Evolutionary conservation across 2,329 filamentous ascomycete genomes (phyloP).

Genomic region (Talaromyces piceae): DNA sequence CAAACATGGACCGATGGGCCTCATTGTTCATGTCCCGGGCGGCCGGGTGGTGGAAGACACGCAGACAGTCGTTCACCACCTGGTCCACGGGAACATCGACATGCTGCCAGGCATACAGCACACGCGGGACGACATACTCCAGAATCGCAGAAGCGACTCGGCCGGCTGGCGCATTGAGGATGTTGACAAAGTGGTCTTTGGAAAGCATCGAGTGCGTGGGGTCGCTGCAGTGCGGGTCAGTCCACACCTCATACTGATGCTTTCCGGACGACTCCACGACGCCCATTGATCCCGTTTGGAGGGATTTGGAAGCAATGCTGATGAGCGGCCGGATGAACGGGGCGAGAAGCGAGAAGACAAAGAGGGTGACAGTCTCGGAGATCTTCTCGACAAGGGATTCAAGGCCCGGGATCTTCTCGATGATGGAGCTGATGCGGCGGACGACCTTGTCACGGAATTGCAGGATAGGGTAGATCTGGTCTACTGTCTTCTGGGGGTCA

Average conservation of each 20-base stretch:
- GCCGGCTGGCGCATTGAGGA: conserved; percentile 70
- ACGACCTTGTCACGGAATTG: conserved; percentile 92
- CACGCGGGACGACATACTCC: conserved; percentile 77
- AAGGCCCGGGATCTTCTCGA: conserved; percentile 86
- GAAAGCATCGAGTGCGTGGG: conserved; percentile 77
- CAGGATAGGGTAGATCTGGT: conserved; percentile 89
- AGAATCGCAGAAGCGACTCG: conserved; percentile 67
- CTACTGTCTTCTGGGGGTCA: conserved; percentile 67
- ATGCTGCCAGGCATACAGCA: conserved; percentile 92
- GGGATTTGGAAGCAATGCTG: conserved; percentile 69
- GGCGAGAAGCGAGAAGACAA: conserved; percentile 81
- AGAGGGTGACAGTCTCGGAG: conserved; percentile 83
- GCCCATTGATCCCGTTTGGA: conserved; percentile 77
- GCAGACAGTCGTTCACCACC: conserved; percentile 71
- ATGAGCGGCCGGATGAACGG: conserved; percentile 92
- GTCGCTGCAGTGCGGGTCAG: conserved; percentile 64
- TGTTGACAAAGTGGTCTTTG: conserved; percentile 77
- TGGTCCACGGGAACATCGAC: conserved; percentile 73
- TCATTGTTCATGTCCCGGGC: conserved; percentile 67
- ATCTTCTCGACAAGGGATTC: conserved; percentile 89
- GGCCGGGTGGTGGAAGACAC: conserved; percentile 85
- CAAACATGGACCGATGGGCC: conserved; percentile 83
- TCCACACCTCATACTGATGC: conserved; percentile 74
- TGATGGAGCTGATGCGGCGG: conserved; percentile 72
- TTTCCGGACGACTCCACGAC: conserved; percentile 61